These are phyloP conservation scores for Brassica incana DNA, from an alignment of 345 rosid species.

Conservation along the genomic window DNA sequence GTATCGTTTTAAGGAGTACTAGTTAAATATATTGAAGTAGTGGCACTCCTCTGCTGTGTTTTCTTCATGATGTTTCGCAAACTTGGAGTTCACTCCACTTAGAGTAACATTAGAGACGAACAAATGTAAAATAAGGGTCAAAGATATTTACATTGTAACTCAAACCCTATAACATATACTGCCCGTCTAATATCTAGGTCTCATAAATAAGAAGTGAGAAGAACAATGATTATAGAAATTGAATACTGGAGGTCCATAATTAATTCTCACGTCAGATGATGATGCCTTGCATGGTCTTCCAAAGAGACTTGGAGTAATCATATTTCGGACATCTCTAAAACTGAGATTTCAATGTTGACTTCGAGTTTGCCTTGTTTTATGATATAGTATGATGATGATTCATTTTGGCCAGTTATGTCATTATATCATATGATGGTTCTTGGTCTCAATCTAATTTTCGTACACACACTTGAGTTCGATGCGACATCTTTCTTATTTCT, in stretches of 20 bases:
- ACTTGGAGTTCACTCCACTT: neutral
- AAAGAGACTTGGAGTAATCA: constrained; percentile 53
- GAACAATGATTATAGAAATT: constrained; percentile 31
- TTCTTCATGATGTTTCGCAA: neutral
- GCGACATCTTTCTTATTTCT: constrained; percentile 38
- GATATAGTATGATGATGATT: constrained; percentile 29
- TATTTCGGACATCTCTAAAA: constrained; percentile 33
- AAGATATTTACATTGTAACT: constrained; percentile 27
- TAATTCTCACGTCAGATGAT: constrained; percentile 36
- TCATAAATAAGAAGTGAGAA: constrained; percentile 22
- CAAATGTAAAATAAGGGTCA: constrained; percentile 17
- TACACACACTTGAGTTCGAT: constrained; percentile 48
- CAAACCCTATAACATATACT: constrained; percentile 24
- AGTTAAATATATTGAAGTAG: neutral
- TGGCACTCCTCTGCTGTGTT: neutral
- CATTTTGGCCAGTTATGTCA: constrained; percentile 24
- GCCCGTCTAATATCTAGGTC: constrained; percentile 14
- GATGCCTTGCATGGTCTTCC: constrained; percentile 51
- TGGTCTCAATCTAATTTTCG: constrained; percentile 19
- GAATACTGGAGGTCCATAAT: constrained; percentile 33
- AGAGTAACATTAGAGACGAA: neutral
- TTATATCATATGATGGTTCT: constrained; percentile 10
- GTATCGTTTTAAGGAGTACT: neutral
- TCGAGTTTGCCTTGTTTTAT: constrained; percentile 26
- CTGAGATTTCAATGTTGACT: constrained; percentile 43